Base-by-base conservation (phyloP, 2,329 filamentous ascomycete species). In the Ceratocystis lukuohia region DNA sequence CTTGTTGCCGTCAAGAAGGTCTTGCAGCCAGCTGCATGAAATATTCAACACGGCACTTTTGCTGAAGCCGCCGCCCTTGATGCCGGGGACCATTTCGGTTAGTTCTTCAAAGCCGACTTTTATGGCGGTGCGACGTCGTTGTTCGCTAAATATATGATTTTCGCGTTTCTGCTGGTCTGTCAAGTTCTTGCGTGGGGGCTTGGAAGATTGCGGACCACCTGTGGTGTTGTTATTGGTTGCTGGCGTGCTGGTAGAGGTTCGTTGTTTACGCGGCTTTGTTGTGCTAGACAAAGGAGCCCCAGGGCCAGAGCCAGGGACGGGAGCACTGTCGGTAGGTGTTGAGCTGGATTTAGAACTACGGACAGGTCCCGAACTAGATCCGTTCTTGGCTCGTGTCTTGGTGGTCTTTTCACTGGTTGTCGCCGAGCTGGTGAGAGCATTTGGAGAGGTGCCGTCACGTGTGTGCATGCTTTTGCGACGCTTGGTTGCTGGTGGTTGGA, bases 91-190 rank as follows among this genome's bases (percentile, higher is more conserved):
- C 25, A 95, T 79, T 33, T 84, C 80, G 69, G 84, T 84, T n/a
- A 96, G 77, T 67, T 93, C 88, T 56, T 91, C 88, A 71, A 93
- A 96, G 0, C 89, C 89, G 70, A 88, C 83, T 72, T 91, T 88
- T 71, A 93, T 93, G 61, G 91, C 78, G 30, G 89, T 90, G 61
- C 91, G 82, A 44, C 91, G 83, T 75, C 94, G 95, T 76, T 96
- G 89, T 73, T 95, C 91, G 64, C 90, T 94, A 64, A 86, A 81
- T 70, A 96, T 94, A 72, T 95, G 90, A 70, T 96, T 96, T 71
- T 86, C 87, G 59, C 89, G 81, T 75, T 93, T 94, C 75, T 94
- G 88, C 68, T 88, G 86, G 70, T 93, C 88, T 0, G 85, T 84
- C 3, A 94, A 84, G 71, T 96, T 96, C 72, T 86, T 87, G 30